Evolutionary conservation across 2,329 filamentous ascomycete genomes (phyloP), one percentile per base, ranked within the genome.

Genomic region (Huntiella moniliformis): DNA sequence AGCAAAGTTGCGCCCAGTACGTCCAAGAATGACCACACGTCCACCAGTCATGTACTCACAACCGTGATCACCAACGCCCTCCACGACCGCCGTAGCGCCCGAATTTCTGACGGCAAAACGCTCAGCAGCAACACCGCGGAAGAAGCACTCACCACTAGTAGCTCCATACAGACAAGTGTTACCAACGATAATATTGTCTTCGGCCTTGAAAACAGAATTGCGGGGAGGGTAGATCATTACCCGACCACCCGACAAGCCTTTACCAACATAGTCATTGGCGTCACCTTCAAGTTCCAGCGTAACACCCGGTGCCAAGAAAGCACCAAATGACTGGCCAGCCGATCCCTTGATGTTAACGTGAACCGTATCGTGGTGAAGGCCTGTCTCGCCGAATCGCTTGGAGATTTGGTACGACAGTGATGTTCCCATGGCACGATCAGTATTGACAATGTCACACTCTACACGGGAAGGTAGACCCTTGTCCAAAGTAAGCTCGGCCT

Each of bases 31-130:
- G 52, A 96, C 67, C 43, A 95, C 71, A 58, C 87, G 84, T 59
- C 88, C 88, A 60, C 88, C 88, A 57, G 88, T 95, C 88, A 96
- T 96, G 73, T 96, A 96, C 70, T 96, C 88, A 60, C 87, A 95
- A 52, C 85, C 83, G 61, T 96, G 88, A 62, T 96, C 88, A 70
- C 88, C 88, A 53, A 93, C 75, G 65, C 88, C 88, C 64, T 96
- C 88, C 51, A 95, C 87, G 53, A 96, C 83, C n/a, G 88, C 86
- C 22, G 80, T 93, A 43, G 84, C 88, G 65, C 88, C 88, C 1
- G 88, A 95, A 69, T 96, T 96, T 55, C 88, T 82, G 53, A 96
- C 88, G 51, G 86, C 87, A 61, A 96, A 96, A 57, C 88, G 83
- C 69, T 96, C 88, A 37, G 88, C 88, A 57, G 88, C 88, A 51